Conservation (phyloP, 495 filamentous ascomycete genomes). For the Lophium mytilinum region DNA sequence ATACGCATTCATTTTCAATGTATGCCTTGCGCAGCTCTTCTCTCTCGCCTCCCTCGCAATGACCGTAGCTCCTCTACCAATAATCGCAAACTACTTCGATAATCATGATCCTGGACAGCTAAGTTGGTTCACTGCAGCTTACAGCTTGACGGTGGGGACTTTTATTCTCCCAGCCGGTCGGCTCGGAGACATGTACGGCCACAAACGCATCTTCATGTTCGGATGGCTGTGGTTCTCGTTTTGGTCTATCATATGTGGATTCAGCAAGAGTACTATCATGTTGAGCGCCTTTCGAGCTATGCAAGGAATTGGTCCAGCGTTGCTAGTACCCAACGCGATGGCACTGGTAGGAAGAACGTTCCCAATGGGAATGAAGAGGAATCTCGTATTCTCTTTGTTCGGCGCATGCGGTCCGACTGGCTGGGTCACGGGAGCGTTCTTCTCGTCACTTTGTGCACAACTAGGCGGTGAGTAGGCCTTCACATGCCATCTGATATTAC, state of each 20-base stretch:
- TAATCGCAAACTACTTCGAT: slow-evolving; percentile 1
- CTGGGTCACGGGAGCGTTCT: slow-evolving; percentile 5
- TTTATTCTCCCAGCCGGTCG: slow-evolving; percentile 24
- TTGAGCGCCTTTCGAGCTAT: slow-evolving; percentile 43
- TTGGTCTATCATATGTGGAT: slow-evolving; percentile 14
- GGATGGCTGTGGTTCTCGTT: slow-evolving; percentile 19
- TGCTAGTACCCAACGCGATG: slow-evolving; percentile 44
- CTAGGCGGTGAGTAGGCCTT: not conserved
- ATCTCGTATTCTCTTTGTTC: slow-evolving; percentile 21
- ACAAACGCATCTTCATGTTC: slow-evolving; percentile 19
- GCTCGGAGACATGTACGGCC: slow-evolving; percentile 23
- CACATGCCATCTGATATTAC: not conserved
- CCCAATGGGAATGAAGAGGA: slow-evolving; percentile 13
- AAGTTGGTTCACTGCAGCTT: slow-evolving; percentile 21
- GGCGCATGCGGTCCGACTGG: slow-evolving; percentile 18
- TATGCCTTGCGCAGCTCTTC: slow-evolving; percentile 9
- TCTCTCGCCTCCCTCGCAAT: not conserved
- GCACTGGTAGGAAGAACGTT: slow-evolving; percentile 41
- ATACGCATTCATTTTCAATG: slow-evolving; percentile 5
- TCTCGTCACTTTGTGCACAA: slow-evolving; percentile 8
- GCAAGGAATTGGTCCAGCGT: slow-evolving; percentile 46
- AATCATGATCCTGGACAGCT: not conserved
- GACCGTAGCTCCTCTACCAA: slow-evolving; percentile 3
- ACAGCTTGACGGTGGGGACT: slow-evolving; percentile 20
- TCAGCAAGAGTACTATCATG: slow-evolving; percentile 30